phyloP scores from a whole-genome alignment of 1,284 basidiomycete genomes.

The Flammula alnicola region DNA sequence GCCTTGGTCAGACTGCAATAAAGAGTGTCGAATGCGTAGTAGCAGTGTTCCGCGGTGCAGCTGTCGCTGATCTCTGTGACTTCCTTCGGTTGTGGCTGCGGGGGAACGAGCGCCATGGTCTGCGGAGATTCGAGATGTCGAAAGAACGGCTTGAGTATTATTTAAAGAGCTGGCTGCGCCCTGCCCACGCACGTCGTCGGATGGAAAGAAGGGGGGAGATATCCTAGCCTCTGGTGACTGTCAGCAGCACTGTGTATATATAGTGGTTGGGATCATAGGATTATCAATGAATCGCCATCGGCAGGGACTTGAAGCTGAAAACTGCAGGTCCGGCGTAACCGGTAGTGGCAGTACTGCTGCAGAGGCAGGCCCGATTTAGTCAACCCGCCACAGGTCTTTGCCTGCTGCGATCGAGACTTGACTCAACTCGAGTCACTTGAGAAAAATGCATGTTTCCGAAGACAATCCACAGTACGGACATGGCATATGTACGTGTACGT shows the following conservation, averaged over 20 bases:
- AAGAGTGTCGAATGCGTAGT: constrained; percentile 78
- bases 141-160: too few relatives aligned
- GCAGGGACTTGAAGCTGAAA: not conserved
- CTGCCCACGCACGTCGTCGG: constrained; percentile 1
- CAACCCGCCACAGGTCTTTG: too few relatives aligned
- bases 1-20: constrained; percentile 70
- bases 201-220: constrained; percentile 4
- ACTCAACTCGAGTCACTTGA: too few relatives aligned
- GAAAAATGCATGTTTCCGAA: too few relatives aligned
- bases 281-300: constrained; percentile 21
- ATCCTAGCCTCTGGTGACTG: not conserved
- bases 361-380: constrained; percentile 11
- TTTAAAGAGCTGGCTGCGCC: not conserved
- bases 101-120: constrained; percentile 24
- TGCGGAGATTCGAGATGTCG: too few relatives aligned
- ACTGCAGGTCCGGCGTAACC: constrained; percentile 3
- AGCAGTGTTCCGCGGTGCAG: constrained; percentile 76
- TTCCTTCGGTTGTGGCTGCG: constrained; percentile 13
- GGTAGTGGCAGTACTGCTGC: constrained; percentile 10
- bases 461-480: too few relatives aligned
- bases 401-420: too few relatives aligned
- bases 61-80: constrained; percentile 44
- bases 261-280: constrained; percentile 14
- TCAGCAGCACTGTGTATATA: not conserved
- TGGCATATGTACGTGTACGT: too few relatives aligned